These are phyloP conservation scores for Cercophora sp. DNA, from an alignment of 495 filamentous ascomycete genomes.

Conservation along the genomic window DNA sequence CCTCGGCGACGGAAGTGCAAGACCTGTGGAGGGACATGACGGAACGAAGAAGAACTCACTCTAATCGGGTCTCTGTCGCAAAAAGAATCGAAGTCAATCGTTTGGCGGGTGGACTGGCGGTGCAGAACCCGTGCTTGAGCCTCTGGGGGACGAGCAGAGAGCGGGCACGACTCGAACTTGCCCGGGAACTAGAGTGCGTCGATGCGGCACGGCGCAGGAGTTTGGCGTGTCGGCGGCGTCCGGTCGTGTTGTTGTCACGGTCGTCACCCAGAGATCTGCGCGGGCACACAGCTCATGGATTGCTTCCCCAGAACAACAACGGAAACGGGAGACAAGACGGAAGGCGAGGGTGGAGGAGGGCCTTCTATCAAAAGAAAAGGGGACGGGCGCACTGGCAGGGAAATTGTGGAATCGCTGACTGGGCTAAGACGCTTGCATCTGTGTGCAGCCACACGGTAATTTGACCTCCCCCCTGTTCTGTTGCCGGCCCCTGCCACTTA, in stretches of 20 bases:
- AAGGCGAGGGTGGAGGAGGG: not conserved
- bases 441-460: constrained; percentile 5
- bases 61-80: not conserved
- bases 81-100: constrained; percentile 4
- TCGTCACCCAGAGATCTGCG: constrained; percentile 1
- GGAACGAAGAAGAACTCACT: not conserved
- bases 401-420: constrained; percentile 10
- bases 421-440: constrained; percentile 7
- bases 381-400: constrained; percentile 5
- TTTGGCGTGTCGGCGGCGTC: not conserved
- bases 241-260: no score
- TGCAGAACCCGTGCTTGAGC: constrained; percentile 1
- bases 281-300: not conserved
- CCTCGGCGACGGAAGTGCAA: not conserved
- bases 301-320: not conserved
- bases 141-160: constrained; percentile 1
- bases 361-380: not conserved
- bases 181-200: no score
- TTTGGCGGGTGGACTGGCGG: not conserved
- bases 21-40: not conserved
- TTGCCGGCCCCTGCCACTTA: not conserved
- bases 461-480: constrained; percentile 7
- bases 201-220: no score
- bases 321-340: constrained; percentile 7
- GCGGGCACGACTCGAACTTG: constrained; percentile 1